Percentiles rank a stretch among this genome's conserved stretches.
These are phyloP conservation scores for Leishmania mexicana DNA, from an alignment of 208 protist species.

Conservation along the genomic window DNA sequence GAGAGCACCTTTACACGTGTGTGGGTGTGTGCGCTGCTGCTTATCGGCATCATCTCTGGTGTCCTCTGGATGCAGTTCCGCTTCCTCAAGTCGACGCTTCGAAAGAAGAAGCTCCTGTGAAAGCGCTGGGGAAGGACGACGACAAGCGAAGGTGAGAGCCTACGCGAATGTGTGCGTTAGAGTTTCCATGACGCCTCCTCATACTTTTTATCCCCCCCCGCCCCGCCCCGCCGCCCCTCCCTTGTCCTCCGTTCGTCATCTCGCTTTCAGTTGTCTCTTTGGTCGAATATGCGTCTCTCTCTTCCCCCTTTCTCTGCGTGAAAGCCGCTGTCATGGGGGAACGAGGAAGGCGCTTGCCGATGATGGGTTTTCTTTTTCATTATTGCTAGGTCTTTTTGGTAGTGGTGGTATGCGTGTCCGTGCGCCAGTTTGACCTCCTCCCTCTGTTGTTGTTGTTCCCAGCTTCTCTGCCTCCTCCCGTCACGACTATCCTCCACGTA, in stretches of 20 bases:
- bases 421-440: not conserved
- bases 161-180: not conserved
- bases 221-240: not conserved
- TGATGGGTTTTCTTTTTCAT: not conserved
- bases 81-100: conserved; percentile 68
- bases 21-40: conserved; percentile 62
- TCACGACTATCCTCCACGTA: not conserved
- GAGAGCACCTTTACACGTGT: conserved; percentile 83
- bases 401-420: not conserved
- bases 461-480: too few species aligned
- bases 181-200: not conserved
- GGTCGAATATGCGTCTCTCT: not conserved
- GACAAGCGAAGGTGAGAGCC: not conserved
- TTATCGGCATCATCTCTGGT: conserved; percentile 37
- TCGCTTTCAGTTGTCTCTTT: not conserved
- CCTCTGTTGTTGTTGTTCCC: too few species aligned
- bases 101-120: conserved; percentile 63
- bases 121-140: not conserved
- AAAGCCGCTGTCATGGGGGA: too few species aligned
- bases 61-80: conserved; percentile 70
- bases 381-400: not conserved
- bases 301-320: not conserved
- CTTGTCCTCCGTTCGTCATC: not conserved
- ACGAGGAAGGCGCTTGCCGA: not conserved
- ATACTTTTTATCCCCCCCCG: too few species aligned